Evolutionary conservation across 2,329 filamentous ascomycete species (phyloP), one percentile per base, ranked within the genome.

Genomic region (Ophiocordyceps polyrhachis-furcata): DNA sequence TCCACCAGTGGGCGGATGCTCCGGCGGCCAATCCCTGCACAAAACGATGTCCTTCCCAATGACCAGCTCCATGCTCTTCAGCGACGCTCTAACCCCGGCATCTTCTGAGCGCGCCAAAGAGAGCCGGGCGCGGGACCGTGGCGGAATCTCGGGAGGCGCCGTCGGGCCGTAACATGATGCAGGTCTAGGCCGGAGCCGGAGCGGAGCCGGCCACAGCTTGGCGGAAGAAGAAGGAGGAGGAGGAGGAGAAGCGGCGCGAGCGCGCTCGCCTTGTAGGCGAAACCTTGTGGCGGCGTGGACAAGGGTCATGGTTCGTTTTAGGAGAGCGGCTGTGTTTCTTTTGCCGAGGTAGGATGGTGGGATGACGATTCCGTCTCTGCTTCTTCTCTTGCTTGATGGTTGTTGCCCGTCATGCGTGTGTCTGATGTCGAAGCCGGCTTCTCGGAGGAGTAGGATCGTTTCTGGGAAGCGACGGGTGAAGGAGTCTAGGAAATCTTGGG

Each of bases 41-140:
- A 62, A 48, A 23, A 52, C 13, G 21, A 41, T 41, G 15, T 41
- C 40, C 40, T 25, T 38, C 2, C 35, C 35, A 19, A 38, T 38
- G 17, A 38, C 17, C 5, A 38, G n/a, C n/a, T 38, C 35, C 35
- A 38, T 38, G 9, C 35, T 38, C 35, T 17, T 12, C 7, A 7
- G 17, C 35, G 35, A 38, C 1, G 35, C 35, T n/a, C n/a, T 37
- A 4, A n/a, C 25, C 25, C 9, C 25, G 25, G 14, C 5, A 6
- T 37, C 15, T 7, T 38, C 17, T 7, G 11, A 4, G n/a, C 35
- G 35, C 7, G 35, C 35, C 14, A 12, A 4, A 2, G 9, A 38
- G 11, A 9, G 7, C 35, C 35, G 35, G n/a, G 35, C 35, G 17
- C 17, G 35, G 17, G 35, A 38, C n/a, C 35, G 35, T 20, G n/a